Conservation (phyloP, 2,329 filamentous ascomycete species). For the Gnomoniopsis smithogilvyi region DNA sequence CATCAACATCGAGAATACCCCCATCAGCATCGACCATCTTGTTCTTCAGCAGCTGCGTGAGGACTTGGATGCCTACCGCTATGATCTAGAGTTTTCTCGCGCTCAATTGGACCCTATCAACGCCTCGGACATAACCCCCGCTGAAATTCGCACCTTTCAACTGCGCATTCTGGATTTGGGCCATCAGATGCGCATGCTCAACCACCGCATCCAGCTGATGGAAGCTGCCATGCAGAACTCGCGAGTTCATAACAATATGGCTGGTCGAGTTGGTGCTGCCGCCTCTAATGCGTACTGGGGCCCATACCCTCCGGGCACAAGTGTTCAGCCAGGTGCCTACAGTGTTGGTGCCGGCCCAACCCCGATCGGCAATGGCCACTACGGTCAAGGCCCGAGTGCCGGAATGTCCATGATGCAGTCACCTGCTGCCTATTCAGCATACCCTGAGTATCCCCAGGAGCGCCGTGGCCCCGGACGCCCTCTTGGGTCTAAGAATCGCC, state of each 20-base stretch:
- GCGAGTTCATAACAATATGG: neutral
- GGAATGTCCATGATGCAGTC: neutral
- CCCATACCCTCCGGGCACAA: neutral
- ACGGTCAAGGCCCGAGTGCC: neutral
- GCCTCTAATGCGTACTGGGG: neutral
- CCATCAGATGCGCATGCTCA: slow-evolving; percentile 40
- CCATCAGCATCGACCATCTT: slow-evolving; percentile 27
- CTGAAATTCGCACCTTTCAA: slow-evolving; percentile 39
- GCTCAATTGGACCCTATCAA: slow-evolving; percentile 27
- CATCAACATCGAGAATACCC: slow-evolving; percentile 12
- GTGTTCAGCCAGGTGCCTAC: neutral
- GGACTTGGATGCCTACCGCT: slow-evolving; percentile 39
- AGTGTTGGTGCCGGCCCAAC: neutral
- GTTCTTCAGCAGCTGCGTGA: slow-evolving; percentile 36
- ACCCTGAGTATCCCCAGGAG: slow-evolving; percentile 12
- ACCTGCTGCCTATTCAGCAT: neutral
- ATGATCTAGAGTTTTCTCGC: slow-evolving; percentile 40
- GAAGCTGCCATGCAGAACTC: slow-evolving; percentile 29
- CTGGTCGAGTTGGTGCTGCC: neutral
- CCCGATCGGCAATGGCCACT: neutral
- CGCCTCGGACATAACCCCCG: slow-evolving; percentile 32
- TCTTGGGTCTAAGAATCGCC: slow-evolving; percentile 14
- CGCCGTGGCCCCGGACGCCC: slow-evolving; percentile 17
- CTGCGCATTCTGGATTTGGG: slow-evolving; percentile 39
- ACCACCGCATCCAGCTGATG: slow-evolving; percentile 38